phyloP scores from a whole-genome alignment of 805 yeast species.

The Zygoascus ofunaensis region DNA sequence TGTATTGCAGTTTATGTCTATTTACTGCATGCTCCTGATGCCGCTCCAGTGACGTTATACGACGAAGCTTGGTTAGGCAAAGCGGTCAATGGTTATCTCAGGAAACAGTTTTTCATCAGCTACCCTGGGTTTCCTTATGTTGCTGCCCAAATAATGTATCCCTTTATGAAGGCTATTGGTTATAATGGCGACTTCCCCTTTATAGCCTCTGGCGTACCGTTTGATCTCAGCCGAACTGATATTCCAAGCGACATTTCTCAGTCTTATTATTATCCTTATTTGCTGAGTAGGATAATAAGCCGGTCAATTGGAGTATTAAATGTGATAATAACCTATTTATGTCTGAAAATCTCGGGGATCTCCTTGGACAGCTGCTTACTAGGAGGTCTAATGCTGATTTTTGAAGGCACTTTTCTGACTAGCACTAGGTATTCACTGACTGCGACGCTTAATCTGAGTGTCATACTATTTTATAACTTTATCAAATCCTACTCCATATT shows the following conservation, averaged over 20 bases:
- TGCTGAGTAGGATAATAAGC: conserved; percentile 38
- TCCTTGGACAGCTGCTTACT: conserved; percentile 34
- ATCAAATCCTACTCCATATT: neutral
- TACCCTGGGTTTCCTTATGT: conserved; percentile 33
- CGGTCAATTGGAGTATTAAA: conserved; percentile 37
- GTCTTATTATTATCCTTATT: conserved; percentile 26
- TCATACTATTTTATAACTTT: too few species aligned
- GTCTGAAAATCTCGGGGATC: conserved; percentile 39
- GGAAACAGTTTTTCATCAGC: conserved; percentile 45
- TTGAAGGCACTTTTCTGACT: conserved; percentile 46
- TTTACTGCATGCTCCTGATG: conserved; percentile 9
- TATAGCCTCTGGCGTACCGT: neutral
- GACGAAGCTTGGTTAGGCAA: conserved; percentile 17
- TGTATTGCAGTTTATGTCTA: conserved; percentile 8
- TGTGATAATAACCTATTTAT: conserved; percentile 37
- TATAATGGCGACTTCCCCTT: conserved; percentile 29
- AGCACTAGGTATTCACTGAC: conserved; percentile 32
- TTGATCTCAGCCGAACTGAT: conserved; percentile 24
- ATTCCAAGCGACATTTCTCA: conserved; percentile 7
- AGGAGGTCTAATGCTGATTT: conserved; percentile 35
- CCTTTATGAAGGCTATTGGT: conserved; percentile 32
- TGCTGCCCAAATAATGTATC: conserved; percentile 36
- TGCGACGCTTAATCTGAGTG: neutral
- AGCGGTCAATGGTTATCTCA: conserved; percentile 31
- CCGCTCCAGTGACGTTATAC: conserved; percentile 10